Conservation (phyloP, 2,329 filamentous ascomycete genomes). For the Epichloe coenophiala region DNA sequence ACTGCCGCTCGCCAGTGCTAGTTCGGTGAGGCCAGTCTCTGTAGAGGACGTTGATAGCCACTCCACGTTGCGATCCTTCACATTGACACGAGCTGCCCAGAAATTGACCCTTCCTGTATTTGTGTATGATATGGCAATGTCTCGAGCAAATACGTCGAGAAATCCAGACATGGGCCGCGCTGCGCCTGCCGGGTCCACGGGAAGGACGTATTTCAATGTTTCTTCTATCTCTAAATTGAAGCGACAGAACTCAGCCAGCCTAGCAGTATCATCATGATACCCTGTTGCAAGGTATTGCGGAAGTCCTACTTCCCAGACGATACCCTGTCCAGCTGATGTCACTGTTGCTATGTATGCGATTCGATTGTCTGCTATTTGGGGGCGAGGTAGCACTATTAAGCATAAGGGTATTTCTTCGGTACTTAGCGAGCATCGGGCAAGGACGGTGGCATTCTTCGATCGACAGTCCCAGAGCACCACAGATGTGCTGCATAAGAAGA, state of each 20-base stretch:
- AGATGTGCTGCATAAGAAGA: slow-evolving; percentile 61
- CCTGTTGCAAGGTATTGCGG: slow-evolving; percentile 30
- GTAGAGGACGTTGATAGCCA: slow-evolving; percentile 75
- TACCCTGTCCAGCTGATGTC: slow-evolving; percentile 61
- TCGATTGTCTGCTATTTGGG: slow-evolving; percentile 40
- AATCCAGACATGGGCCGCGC: slow-evolving; percentile 60
- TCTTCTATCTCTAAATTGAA: slow-evolving; percentile 52
- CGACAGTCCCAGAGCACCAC: slow-evolving; percentile 74
- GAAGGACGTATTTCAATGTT: slow-evolving; percentile 54
- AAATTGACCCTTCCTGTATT: slow-evolving; percentile 61
- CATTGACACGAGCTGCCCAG: slow-evolving; percentile 69
- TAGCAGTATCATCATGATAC: slow-evolving; percentile 11
- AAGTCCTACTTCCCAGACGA: slow-evolving; percentile 67
- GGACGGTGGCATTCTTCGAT: slow-evolving; percentile 38
- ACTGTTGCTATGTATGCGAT: slow-evolving; percentile 68
- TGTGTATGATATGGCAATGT: slow-evolving; percentile 78
- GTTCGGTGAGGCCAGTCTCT: slow-evolving; percentile 61
- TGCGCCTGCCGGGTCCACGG: slow-evolving; percentile 76
- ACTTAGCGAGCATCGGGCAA: slow-evolving; percentile 38
- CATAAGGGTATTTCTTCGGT: slow-evolving; percentile 62
- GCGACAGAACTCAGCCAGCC: slow-evolving; percentile 51
- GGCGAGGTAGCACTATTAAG: slow-evolving; percentile 57
- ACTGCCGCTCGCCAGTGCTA: slow-evolving; percentile 70
- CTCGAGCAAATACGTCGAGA: slow-evolving; percentile 72
- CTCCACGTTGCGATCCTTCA: slow-evolving; percentile 46